These are phyloP conservation scores for Hymenoscyphus albidus DNA, from an alignment of 2,329 filamentous ascomycete species.

Conservation along the genomic window DNA sequence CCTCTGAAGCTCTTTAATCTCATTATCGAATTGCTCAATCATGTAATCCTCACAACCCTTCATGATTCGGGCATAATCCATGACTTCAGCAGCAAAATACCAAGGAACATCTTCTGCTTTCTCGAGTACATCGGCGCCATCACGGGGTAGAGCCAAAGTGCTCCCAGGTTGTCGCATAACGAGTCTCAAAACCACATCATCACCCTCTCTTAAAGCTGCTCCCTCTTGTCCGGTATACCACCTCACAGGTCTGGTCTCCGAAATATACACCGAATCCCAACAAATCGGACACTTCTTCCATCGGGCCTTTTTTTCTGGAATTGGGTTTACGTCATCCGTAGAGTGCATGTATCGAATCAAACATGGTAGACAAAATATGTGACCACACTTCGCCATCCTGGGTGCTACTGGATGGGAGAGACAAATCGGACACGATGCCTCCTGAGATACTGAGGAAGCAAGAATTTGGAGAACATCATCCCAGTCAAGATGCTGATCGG, in stretches of 20 bases:
- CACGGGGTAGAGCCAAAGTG: slow-evolving; percentile 81
- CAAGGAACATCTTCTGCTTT: slow-evolving; percentile 79
- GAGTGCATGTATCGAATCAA: slow-evolving; percentile 95
- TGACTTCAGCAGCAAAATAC: slow-evolving; percentile 89
- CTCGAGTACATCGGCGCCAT: slow-evolving; percentile 65
- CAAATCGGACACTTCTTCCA: slow-evolving; percentile 98
- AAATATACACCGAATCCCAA: slow-evolving; percentile 88
- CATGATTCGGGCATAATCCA: slow-evolving; percentile 95
- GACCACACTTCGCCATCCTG: slow-evolving; percentile 93
- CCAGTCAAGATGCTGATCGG: slow-evolving; percentile 90
- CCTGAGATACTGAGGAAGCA: slow-evolving; percentile 84
- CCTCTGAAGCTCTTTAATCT: slow-evolving; percentile 67
- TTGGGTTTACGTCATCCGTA: slow-evolving; percentile 58
- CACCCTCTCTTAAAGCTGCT: slow-evolving; percentile 73
- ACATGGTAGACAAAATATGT: slow-evolving; percentile 94
- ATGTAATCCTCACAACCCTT: slow-evolving; percentile 90
- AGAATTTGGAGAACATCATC: slow-evolving; percentile 84
- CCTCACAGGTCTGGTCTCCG: slow-evolving; percentile 81
- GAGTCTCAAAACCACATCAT: slow-evolving; percentile 83
- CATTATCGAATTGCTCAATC: slow-evolving; percentile 71
- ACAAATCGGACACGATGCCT: slow-evolving; percentile 89
- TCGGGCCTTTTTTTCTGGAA: slow-evolving; percentile 63
- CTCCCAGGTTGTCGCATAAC: slow-evolving; percentile 77
- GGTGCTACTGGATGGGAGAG: slow-evolving; percentile 88
- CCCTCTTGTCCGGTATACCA: slow-evolving; percentile 90